Conservation (phyloP, 768 basidiomycete species). For the Wakefieldia striispora region DNA sequence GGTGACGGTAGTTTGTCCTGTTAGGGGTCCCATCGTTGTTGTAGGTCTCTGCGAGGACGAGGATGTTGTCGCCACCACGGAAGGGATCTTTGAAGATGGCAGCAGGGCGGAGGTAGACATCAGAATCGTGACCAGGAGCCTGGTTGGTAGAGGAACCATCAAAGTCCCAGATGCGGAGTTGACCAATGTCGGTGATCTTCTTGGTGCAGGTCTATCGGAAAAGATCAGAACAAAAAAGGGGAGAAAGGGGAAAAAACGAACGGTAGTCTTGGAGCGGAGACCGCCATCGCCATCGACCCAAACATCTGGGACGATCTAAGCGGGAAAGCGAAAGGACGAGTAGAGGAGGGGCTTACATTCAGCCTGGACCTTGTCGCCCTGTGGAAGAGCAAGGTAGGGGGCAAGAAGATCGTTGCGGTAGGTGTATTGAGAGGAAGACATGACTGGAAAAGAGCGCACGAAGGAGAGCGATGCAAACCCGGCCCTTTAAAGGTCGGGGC, state of each 20-base stretch:
- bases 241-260: slow-evolving; percentile 34
- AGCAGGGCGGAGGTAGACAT: slow-evolving; percentile 96
- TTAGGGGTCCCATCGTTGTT: slow-evolving; percentile 99
- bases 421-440: slow-evolving; percentile 31
- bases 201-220: slow-evolving; percentile 73
- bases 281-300: slow-evolving; percentile 97
- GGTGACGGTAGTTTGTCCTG: slow-evolving; percentile 92
- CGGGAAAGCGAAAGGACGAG: neutral
- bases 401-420: slow-evolving; percentile 86
- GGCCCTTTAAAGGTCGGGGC: slow-evolving; percentile 24
- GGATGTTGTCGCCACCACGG: slow-evolving; percentile 97
- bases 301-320: slow-evolving; percentile 60
- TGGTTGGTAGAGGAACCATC: slow-evolving; percentile 98
- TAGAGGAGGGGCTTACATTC: slow-evolving; percentile 60
- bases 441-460: slow-evolving; percentile 4
- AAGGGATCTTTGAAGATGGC: slow-evolving; percentile 99
- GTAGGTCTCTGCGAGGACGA: slow-evolving; percentile 96
- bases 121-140: slow-evolving; percentile 93
- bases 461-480: neutral
- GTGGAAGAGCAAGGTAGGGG: slow-evolving; percentile 84
- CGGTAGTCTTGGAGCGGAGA: slow-evolving; percentile 95
- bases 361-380: slow-evolving; percentile 92
- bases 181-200: slow-evolving; percentile 82
- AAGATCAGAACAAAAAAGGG: neutral
- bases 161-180: slow-evolving; percentile 98